phyloP scores from a whole-genome alignment of 1,139 yeast genomes.

The Magnusiomyces fungicola region DNA sequence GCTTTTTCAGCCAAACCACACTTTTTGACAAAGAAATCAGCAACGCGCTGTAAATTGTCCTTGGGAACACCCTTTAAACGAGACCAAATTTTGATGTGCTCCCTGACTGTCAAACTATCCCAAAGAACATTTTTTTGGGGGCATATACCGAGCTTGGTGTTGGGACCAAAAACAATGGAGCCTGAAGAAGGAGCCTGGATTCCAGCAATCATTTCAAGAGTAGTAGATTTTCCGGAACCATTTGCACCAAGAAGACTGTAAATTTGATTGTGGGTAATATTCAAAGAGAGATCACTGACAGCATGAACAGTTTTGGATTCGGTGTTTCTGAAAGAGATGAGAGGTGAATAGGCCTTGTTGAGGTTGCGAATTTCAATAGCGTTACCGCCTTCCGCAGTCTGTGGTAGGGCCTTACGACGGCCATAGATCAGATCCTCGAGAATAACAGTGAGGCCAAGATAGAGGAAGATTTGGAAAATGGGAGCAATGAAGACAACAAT shows the following conservation, averaged over 20 bases:
- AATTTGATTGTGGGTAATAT: constrained; percentile 29
- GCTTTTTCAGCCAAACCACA: constrained; percentile 30
- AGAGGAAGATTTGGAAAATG: constrained; percentile 27
- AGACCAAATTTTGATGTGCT: constrained; percentile 32
- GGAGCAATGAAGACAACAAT: constrained; percentile 30
- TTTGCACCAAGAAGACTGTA: constrained; percentile 34
- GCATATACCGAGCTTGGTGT: constrained; percentile 32
- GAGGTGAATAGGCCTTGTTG: constrained; percentile 23
- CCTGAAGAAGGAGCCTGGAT: constrained; percentile 29
- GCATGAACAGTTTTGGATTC: constrained; percentile 25
- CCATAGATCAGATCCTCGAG: constrained; percentile 27
- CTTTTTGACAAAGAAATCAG: constrained; percentile 22
- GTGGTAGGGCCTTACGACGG: constrained; percentile 11
- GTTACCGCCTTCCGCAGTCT: constrained; percentile 16
- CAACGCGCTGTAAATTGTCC: constrained; percentile 14
- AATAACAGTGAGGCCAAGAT: constrained; percentile 23
- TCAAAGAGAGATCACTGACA: constrained; percentile 27
- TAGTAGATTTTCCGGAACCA: constrained; percentile 37
- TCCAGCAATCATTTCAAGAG: constrained; percentile 34
- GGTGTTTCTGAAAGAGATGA: constrained; percentile 1
- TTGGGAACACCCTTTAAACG: constrained; percentile 27
- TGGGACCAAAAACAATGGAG: constrained; percentile 22
- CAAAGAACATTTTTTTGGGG: constrained; percentile 35
- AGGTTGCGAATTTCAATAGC: constrained; percentile 22
- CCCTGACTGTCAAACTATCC: constrained; percentile 32